Evolutionary conservation across 1,284 basidiomycete genomes (phyloP).

Genomic region (Ustilago bromivora): DNA sequence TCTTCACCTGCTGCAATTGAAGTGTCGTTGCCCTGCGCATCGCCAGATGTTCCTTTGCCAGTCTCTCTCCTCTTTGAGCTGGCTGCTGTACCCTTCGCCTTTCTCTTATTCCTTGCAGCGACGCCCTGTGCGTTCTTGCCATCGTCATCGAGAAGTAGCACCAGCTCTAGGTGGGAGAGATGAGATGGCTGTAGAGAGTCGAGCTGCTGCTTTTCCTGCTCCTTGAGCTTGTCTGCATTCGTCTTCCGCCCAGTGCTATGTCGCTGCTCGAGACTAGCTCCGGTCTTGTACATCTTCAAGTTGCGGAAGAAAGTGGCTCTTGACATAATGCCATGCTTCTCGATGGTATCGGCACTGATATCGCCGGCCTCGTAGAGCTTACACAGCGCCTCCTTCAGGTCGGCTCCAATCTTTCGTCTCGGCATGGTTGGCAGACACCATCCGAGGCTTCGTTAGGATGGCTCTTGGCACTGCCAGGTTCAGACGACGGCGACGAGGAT

Average conservation of each 20-base stretch:
- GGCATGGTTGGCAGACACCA: slow-evolving; percentile 26
- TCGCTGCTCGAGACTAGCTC: slow-evolving; percentile 50
- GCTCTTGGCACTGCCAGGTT: too few species aligned
- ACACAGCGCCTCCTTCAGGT: slow-evolving; percentile 55
- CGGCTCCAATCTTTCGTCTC: slow-evolving; percentile 52
- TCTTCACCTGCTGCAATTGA: slow-evolving; percentile 12
- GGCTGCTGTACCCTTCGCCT: slow-evolving; percentile 8
- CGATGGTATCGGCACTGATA: slow-evolving; percentile 50
- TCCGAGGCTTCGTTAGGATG: neutral
- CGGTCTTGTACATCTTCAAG: slow-evolving; percentile 51
- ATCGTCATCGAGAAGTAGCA: slow-evolving; percentile 37
- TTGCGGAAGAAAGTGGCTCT: slow-evolving; percentile 53
- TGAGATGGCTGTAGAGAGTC: slow-evolving; percentile 34
- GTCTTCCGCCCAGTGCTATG: slow-evolving; percentile 53
- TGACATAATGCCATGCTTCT: slow-evolving; percentile 55
- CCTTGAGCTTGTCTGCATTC: slow-evolving; percentile 50
- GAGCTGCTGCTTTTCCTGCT: slow-evolving; percentile 44
- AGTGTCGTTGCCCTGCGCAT: neutral
- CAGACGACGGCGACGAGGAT: neutral
- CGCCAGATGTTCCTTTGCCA: slow-evolving; percentile 1
- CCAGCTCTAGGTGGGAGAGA: slow-evolving; percentile 34
- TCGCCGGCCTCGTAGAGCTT: slow-evolving; percentile 56
- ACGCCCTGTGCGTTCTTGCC: slow-evolving; percentile 5
- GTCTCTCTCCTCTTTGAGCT: slow-evolving; percentile 24
- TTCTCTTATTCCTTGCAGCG: slow-evolving; percentile 18